Evolutionary conservation across 2,329 filamentous ascomycete genomes (phyloP).

Genomic region (Fusarium mangiferae): DNA sequence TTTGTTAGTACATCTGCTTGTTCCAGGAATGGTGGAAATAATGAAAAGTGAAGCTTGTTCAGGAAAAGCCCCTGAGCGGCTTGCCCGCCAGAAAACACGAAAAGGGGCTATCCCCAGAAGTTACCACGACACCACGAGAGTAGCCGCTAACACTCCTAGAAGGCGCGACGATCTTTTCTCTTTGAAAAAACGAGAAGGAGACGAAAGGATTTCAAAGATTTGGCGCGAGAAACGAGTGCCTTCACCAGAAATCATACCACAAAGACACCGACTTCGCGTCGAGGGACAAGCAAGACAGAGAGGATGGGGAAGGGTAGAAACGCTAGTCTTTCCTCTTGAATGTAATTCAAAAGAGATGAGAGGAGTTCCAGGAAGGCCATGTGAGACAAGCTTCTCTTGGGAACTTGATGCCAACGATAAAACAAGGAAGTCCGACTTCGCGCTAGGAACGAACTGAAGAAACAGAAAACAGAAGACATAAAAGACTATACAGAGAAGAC

Average conservation of each 20-base stretch:
- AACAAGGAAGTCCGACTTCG: not conserved
- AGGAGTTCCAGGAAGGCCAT: not conserved
- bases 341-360: not conserved
- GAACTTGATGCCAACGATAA: not conserved
- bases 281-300: not conserved
- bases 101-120: not conserved
- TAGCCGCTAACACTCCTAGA: not conserved
- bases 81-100: not conserved
- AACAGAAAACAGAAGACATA: not conserved
- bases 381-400: not conserved
- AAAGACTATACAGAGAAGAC: not conserved
- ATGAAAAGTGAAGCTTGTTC: not conserved
- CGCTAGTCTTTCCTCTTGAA: not conserved
- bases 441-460: not conserved
- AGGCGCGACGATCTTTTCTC: too few species aligned
- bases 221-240: not conserved
- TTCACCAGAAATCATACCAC: not conserved
- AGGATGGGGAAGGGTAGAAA: not conserved
- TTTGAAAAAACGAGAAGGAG: not conserved
- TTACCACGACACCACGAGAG: not conserved
- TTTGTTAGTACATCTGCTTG: not conserved
- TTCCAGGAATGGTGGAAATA: not conserved
- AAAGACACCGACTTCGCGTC: not conserved
- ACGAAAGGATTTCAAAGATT: not conserved
- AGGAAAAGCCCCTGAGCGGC: not conserved